Conservation (phyloP, 352 stramenopile species). For the Phytophthora podocarpi region DNA sequence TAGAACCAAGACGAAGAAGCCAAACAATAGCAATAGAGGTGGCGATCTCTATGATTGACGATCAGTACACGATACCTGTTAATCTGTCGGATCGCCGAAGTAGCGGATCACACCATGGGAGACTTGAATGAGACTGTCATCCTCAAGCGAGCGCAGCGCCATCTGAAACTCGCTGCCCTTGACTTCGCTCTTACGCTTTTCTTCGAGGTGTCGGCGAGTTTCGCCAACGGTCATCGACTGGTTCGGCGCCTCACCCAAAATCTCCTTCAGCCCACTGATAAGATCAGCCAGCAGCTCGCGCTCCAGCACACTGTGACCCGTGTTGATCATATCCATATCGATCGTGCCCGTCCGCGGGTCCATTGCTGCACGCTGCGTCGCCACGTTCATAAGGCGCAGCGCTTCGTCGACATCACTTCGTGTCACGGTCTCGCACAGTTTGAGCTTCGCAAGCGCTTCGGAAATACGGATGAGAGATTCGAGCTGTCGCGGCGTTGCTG, state of each 20-base stretch:
- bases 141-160: conserved; percentile 89
- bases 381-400: conserved; percentile 96
- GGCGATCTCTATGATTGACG: conserved; percentile 8
- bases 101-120: conserved; percentile 88
- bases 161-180: conserved; percentile 89
- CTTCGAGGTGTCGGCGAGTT: conserved; percentile 84
- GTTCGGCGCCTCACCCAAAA: conserved; percentile 59
- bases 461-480: conserved; percentile 99
- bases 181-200: conserved; percentile 81
- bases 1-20: background rate
- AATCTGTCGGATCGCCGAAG: conserved; percentile 56
- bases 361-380: conserved; percentile 97
- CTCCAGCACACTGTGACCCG: conserved; percentile 90
- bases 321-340: conserved; percentile 99
- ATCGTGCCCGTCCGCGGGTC: conserved; percentile 98
- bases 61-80: conserved; percentile 5
- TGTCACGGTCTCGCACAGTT: conserved; percentile 76
- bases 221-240: conserved; percentile 87
- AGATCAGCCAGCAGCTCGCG: conserved; percentile 77
- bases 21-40: background rate
- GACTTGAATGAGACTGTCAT: conserved; percentile 93
- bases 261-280: conserved; percentile 58
- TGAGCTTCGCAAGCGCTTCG: conserved; percentile 96
- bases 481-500: conserved; percentile 97
- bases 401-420: conserved; percentile 94